A percentile compares a stretch with the other conserved stretches of the same genome.
Evolutionary conservation across 805 yeast genomes (phyloP).

Genomic region (Debaryomyces tyrocola): DNA sequence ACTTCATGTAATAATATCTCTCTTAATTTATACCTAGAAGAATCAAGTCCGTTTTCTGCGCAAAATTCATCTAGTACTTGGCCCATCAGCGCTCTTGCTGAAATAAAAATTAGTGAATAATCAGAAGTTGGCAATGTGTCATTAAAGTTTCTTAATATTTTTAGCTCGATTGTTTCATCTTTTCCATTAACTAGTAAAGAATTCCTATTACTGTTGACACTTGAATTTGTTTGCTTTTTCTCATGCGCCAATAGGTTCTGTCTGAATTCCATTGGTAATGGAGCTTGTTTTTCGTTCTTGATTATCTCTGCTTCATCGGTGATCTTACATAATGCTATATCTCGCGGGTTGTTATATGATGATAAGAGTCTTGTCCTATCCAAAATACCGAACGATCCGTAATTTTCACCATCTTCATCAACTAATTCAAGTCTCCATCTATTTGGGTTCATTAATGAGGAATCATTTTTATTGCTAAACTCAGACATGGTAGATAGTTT

Average conservation of each 20-base stretch:
- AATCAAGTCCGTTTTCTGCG: slow-evolving; percentile 25
- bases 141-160: not conserved
- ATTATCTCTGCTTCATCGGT: slow-evolving; percentile 41
- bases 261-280: slow-evolving; percentile 48
- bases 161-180: not conserved
- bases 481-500: slow-evolving; percentile 23
- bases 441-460: slow-evolving; percentile 51
- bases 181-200: not conserved
- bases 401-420: slow-evolving; percentile 92
- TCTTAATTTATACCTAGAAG: slow-evolving; percentile 24
- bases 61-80: slow-evolving; percentile 29
- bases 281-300: slow-evolving; percentile 53
- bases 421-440: slow-evolving; percentile 76
- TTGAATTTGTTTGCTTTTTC: not conserved
- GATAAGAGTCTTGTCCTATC: slow-evolving; percentile 65
- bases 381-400: slow-evolving; percentile 88
- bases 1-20: slow-evolving; percentile 11
- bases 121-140: not conserved
- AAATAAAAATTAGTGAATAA: not conserved
- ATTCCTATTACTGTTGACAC: not conserved
- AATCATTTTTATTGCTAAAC: slow-evolving; percentile 10
- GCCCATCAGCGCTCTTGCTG: slow-evolving; percentile 15
- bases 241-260: slow-evolving; percentile 15
- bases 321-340: slow-evolving; percentile 73
- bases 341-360: slow-evolving; percentile 74